Evolutionary conservation across 305 asterid species (phyloP), one percentile per base, ranked within the genome.

Genomic region (Ruellia speciosa): DNA sequence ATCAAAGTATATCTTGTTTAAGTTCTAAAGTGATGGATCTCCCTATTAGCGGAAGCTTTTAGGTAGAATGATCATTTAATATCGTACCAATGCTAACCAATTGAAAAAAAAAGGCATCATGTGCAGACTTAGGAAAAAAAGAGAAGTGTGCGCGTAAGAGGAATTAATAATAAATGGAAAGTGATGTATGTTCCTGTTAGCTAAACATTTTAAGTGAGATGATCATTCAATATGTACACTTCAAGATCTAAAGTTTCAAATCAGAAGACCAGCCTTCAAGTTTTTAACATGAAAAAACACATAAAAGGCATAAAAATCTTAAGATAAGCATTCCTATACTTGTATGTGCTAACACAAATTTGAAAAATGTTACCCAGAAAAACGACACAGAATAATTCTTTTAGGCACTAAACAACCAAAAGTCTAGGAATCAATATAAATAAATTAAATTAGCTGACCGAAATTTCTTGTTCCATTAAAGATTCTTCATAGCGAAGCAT

Each of bases 401-500:
- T 12, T 16, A 7, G 13, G n/a, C n/a, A 7, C 13, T 39, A 7
- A 39, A 39, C 45, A 39, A 5, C 16, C 34, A 14, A 62, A 67
- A 54, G 47, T 4, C n/a, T 14, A 43, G 11, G 13, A 12, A 4
- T 18, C 18, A 14, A 12, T 16, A 52, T 31, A 24, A 58, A 53
- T 31, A 39, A 63, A 69, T n/a, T 34, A 55, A 20, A 63, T 46
- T 67, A 68, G 63, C 66, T 62, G 19, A 90, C 97, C 90, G 81
- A 81, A 72, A 90, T 65, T 72, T 90, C 90, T 71, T 90, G 97
- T 66, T 90, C 97, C 87, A 87, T 85, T 40, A 90, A 84, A 24
- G 96, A 85, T 72, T 90, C 98, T 80, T 90, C 98, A 39, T 77
- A 87, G 40, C 98, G 88, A 39, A 90, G 93, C 95, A 90, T 87